phyloP scores from a whole-genome alignment of 78 protist species.

The Dictyostelium discoideum region DNA sequence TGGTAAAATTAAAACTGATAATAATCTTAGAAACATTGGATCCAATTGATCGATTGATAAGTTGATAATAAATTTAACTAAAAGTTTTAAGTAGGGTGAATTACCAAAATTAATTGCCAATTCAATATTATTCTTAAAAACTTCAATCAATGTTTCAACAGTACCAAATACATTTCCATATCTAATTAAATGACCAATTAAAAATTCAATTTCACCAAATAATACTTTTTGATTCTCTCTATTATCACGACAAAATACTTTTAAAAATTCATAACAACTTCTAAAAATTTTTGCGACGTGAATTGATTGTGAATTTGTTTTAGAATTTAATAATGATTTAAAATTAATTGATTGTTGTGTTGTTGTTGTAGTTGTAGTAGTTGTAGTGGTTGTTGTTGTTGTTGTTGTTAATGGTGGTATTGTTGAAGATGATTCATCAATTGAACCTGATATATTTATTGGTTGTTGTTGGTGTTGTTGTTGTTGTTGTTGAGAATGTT shows the following conservation, averaged over 20 bases:
- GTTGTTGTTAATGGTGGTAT: not conserved
- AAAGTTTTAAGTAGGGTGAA: conserved; percentile 47
- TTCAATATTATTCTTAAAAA: conserved; percentile 46
- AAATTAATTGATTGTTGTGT: not conserved
- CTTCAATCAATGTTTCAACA: conserved; percentile 60
- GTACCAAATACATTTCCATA: conserved; percentile 77
- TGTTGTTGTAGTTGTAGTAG: not conserved
- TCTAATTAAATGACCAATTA: conserved; percentile 70
- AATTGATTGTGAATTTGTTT: conserved; percentile 6
- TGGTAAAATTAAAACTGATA: conserved; percentile 42
- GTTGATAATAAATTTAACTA: conserved; percentile 41
- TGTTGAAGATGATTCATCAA: not conserved
- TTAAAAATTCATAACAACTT: conserved; percentile 63
- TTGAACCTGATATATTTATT: conserved; percentile 4
- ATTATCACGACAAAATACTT: conserved; percentile 35
- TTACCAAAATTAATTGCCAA: conserved; percentile 37
- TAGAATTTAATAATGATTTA: conserved; percentile 9
- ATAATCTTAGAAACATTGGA: conserved; percentile 41
- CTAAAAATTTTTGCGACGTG: conserved; percentile 46
- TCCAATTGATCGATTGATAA: conserved; percentile 12
- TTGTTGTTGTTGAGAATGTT: not conserved
- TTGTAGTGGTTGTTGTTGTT: not conserved
- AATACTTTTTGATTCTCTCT: conserved; percentile 32
- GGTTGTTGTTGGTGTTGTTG: no score
- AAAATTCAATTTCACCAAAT: conserved; percentile 56